These are phyloP conservation scores for Aspergillus sp. DNA, from an alignment of 2,329 filamentous ascomycete species.

Conservation along the genomic window DNA sequence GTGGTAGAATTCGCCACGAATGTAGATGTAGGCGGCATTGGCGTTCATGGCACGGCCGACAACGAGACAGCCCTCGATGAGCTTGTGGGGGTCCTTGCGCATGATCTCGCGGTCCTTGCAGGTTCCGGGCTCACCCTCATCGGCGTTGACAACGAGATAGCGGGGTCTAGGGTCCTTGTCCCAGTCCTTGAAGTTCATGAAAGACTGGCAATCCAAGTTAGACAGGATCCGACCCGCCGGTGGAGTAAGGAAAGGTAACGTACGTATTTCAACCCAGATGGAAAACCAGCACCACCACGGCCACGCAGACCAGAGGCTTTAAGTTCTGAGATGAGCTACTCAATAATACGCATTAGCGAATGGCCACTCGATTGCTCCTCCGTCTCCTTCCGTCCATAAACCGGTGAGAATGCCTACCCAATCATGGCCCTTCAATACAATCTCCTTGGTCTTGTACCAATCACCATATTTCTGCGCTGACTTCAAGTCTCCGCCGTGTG, in stretches of 20 bases:
- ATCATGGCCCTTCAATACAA: slow-evolving; percentile 93
- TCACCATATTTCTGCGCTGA: slow-evolving; percentile 97
- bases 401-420: slow-evolving; percentile 61
- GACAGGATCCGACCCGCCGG: neutral
- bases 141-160: slow-evolving; percentile 97
- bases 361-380: neutral
- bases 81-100: slow-evolving; percentile 99
- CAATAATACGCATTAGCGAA: slow-evolving; percentile 30
- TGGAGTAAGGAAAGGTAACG: slow-evolving; percentile 32
- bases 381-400: neutral
- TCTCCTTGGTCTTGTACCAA: slow-evolving; percentile 99
- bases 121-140: slow-evolving; percentile 97
- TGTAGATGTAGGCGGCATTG: slow-evolving; percentile 98
- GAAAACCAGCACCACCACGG: slow-evolving; percentile 96
- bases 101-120: slow-evolving; percentile 99
- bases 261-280: slow-evolving; percentile 99
- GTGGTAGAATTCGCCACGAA: slow-evolving; percentile 96
- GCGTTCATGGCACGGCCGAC: slow-evolving; percentile 98
- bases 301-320: slow-evolving; percentile 95
- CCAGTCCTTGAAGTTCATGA: slow-evolving; percentile 99
- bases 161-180: slow-evolving; percentile 95
- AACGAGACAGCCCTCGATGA: slow-evolving; percentile 94
- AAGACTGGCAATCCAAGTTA: slow-evolving; percentile 68
- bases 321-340: slow-evolving; percentile 89
- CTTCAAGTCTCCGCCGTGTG: slow-evolving; percentile 88